Evolutionary conservation across 768 basidiomycete genomes (phyloP), one percentile per base, ranked within the genome.

Genomic region (Leccinum broughii): DNA sequence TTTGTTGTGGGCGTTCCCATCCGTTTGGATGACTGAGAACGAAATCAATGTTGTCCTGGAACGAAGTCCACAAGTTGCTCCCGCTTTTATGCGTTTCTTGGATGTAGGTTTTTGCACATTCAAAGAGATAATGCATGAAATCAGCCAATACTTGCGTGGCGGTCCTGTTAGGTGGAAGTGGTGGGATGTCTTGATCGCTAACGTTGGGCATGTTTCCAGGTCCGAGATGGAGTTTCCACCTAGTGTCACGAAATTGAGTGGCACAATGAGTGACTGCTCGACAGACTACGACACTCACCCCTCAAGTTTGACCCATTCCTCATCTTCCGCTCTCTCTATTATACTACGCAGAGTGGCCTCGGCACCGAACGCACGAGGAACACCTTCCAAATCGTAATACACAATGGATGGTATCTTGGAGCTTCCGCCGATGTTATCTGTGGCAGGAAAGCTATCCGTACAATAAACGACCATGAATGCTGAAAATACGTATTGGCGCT

Each of bases 361-460:
- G 14, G 77, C 76, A 2, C 83, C 83, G n/a, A 77, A 74, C 0
- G 81, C 82, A 26, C 70, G 71, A 30, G 78, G 68, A 4, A 57
- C 60, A 0, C 82, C 82, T 11, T 70, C 63, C 11, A 55, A 22
- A 63, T 82, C 80, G 56, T 84, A 84, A 59, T 79, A 80, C 6
- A 80, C 67, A 20, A 83, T 72, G 9, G 81, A 78, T 0, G 80
- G 82, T 54, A 83, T 82, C 64, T 83, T 83, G 17, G 76, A 80
- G 60, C 80, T 75, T 15, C 80, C 78, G 3, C 79, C 79, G 20
- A 77, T 72, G 15, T 77, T 71, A 26, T 80, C 77, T 61, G 80
- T 79, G 2, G 77, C 77, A 10, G 81, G 83, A 54, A 77, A 83
- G 53, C 83, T 83, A 51, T 26, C 32, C 55, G 68, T 54, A 54